These are phyloP conservation scores for Cladosporium phlei DNA, from an alignment of 2,329 filamentous ascomycete genomes.

Conservation along the genomic window DNA sequence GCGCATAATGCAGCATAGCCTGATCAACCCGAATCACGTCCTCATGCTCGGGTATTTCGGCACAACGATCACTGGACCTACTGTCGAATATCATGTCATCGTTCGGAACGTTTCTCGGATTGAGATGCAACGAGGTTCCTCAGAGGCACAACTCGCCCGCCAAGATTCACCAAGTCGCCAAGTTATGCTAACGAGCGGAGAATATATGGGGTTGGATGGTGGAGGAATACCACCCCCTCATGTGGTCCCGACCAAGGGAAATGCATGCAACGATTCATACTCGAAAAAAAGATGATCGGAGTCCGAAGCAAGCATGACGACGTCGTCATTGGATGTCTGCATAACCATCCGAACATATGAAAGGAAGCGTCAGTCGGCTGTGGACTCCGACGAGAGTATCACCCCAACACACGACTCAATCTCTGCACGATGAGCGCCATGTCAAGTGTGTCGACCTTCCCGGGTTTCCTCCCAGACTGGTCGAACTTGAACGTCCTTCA, in stretches of 20 bases:
- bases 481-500: constrained; percentile 13
- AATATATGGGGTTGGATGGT: constrained; percentile 11
- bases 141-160: background rate
- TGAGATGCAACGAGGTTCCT: constrained; percentile 5
- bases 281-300: constrained; percentile 7
- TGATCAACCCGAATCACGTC: background rate
- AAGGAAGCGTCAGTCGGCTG: background rate
- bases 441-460: constrained; percentile 9
- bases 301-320: background rate
- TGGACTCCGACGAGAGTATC: background rate
- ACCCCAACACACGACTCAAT: background rate
- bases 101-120: background rate
- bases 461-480: constrained; percentile 12
- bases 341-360: background rate
- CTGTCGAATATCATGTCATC: background rate
- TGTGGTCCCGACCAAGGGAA: constrained; percentile 14
- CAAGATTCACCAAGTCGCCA: constrained; percentile 13
- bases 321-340: background rate
- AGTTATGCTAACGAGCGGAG: constrained; percentile 11
- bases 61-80: background rate
- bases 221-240: constrained; percentile 9
- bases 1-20: too few species aligned
- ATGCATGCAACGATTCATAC: constrained; percentile 8
- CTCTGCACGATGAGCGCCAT: constrained; percentile 5
- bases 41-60: background rate